Conservation (phyloP, 1,284 basidiomycete genomes). For the Apiotrichum mycotoxinovorans region DNA sequence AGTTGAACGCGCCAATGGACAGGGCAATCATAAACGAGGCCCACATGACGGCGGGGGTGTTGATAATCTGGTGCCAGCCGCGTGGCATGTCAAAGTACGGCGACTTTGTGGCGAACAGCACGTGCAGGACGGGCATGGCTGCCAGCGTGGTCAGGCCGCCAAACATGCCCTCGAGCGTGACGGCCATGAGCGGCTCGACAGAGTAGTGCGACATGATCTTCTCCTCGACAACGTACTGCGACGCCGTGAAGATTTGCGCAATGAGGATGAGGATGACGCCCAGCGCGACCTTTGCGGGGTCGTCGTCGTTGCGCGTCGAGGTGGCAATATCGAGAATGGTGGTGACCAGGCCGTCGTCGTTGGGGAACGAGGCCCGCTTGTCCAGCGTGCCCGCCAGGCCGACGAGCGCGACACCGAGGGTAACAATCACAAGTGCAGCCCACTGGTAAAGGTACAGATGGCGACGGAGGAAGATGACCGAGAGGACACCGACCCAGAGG, state of each 20-base stretch:
- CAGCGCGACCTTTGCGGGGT: constrained; percentile 48
- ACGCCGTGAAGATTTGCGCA: constrained; percentile 73
- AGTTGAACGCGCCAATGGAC: constrained; percentile 93
- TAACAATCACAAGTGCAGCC: constrained; percentile 85
- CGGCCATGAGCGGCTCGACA: constrained; percentile 87
- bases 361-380: constrained; percentile 4
- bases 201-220: constrained; percentile 85
- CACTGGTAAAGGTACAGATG: constrained; percentile 57
- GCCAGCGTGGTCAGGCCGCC: constrained; percentile 63
- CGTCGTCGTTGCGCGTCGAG: constrained; percentile 31
- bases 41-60: constrained; percentile 71
- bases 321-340: constrained; percentile 1
- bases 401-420: constrained; percentile 83
- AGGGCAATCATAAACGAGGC: constrained; percentile 73
- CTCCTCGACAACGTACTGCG: constrained; percentile 73
- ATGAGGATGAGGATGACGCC: constrained; percentile 87
- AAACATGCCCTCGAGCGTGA: constrained; percentile 91
- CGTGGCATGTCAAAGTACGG: constrained; percentile 88
- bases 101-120: constrained; percentile 60
- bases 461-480: constrained; percentile 84
- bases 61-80: constrained; percentile 84
- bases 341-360: not conserved
- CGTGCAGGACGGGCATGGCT: constrained; percentile 49
- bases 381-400: constrained; percentile 85
- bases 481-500: constrained; percentile 90